Evolutionary conservation across 768 basidiomycete species (phyloP).

Genomic region (Lactifluus volemus): DNA sequence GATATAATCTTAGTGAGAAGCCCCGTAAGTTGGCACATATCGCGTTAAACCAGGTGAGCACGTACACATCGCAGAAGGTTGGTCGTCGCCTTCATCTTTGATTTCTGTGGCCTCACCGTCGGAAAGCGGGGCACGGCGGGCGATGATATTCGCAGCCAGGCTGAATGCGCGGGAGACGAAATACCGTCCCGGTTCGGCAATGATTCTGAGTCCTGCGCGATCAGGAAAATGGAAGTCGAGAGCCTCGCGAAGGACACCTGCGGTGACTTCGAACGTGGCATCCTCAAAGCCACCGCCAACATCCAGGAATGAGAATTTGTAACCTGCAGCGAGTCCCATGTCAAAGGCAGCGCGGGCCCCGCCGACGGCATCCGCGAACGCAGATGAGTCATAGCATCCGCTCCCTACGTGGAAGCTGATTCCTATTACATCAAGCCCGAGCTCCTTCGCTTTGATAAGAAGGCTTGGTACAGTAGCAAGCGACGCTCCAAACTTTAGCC

Average conservation of each 20-base stretch:
- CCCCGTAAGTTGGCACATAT: background rate
- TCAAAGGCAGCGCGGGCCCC: conserved; percentile 80
- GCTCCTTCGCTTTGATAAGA: conserved; percentile 67
- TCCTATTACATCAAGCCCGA: conserved; percentile 81
- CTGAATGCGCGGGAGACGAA: conserved; percentile 90
- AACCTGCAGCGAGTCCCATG: conserved; percentile 77
- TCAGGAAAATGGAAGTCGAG: conserved; percentile 77
- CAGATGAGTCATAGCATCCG: conserved; percentile 88
- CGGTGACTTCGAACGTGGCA: conserved; percentile 72
- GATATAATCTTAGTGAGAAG: conserved; percentile 71
- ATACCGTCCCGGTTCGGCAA: conserved; percentile 94
- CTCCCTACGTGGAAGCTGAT: conserved; percentile 98
- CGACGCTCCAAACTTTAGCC: conserved; percentile 94
- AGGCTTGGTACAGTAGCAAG: conserved; percentile 71
- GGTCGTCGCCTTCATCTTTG: conserved; percentile 27
- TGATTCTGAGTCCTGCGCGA: conserved; percentile 59
- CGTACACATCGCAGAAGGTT: conserved; percentile 85
- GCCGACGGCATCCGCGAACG: conserved; percentile 83
- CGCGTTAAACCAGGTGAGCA: conserved; percentile 21
- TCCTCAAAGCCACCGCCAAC: conserved; percentile 97
- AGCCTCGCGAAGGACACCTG: conserved; percentile 56
- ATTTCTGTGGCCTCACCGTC: conserved; percentile 25
- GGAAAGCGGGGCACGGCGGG: conserved; percentile 56
- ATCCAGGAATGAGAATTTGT: conserved; percentile 76
- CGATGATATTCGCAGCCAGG: conserved; percentile 90